Evolutionary conservation across 495 filamentous ascomycete species (phyloP).

Genomic region (Penicillium bovifimosum): DNA sequence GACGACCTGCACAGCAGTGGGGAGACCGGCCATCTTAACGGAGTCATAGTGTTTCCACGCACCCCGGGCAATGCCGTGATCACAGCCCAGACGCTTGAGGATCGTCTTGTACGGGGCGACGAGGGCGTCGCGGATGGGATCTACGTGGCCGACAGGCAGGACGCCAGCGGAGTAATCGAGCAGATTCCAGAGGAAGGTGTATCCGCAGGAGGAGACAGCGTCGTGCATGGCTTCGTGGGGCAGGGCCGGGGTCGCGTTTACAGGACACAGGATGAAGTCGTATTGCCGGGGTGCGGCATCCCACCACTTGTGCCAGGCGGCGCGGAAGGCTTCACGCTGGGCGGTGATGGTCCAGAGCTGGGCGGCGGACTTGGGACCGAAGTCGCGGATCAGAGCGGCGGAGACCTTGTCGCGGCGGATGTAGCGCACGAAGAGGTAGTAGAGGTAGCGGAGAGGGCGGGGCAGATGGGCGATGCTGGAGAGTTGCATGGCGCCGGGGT

Average conservation of each 20-base stretch:
- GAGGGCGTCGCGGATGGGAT: slow-evolving; percentile 61
- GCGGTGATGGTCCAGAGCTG: slow-evolving; percentile 80
- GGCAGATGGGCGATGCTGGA: slow-evolving; percentile 67
- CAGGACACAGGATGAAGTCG: slow-evolving; percentile 80
- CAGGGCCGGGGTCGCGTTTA: slow-evolving; percentile 85
- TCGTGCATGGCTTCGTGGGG: slow-evolving; percentile 83
- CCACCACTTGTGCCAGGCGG: slow-evolving; percentile 81
- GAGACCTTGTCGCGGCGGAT: slow-evolving; percentile 68
- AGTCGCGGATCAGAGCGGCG: slow-evolving; percentile 69
- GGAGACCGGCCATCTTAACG: slow-evolving; percentile 75
- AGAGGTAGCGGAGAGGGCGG: slow-evolving; percentile 71
- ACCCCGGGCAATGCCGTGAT: slow-evolving; percentile 74
- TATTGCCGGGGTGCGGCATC: slow-evolving; percentile 54
- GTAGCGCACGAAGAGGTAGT: slow-evolving; percentile 85
- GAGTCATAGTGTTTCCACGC: slow-evolving; percentile 89
- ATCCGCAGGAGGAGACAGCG: slow-evolving; percentile 83
- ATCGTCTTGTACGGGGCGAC: slow-evolving; percentile 48
- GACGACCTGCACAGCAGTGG: slow-evolving; percentile 82
- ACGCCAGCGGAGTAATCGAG: slow-evolving; percentile 86
- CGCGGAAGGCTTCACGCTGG: slow-evolving; percentile 70
- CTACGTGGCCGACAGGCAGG: slow-evolving; percentile 81
- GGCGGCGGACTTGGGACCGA: slow-evolving; percentile 61
- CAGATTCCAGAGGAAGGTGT: slow-evolving; percentile 94
- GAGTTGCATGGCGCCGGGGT: slow-evolving; percentile 73
- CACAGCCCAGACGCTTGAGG: slow-evolving; percentile 32